Base-by-base conservation (phyloP, 78 protist genomes). In the Cavenderia fasciculata region DNA sequence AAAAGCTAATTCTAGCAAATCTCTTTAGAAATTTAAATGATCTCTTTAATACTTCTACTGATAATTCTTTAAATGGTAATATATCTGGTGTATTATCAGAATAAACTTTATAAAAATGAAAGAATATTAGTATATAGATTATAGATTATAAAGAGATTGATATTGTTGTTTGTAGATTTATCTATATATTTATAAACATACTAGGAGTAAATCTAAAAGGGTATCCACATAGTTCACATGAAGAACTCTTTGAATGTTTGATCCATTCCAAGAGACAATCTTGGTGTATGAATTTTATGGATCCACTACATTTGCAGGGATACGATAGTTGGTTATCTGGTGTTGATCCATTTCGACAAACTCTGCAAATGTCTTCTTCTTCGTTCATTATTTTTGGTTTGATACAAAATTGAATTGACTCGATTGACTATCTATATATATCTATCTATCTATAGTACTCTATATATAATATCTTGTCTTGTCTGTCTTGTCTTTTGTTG, bases 231-330 rank as follows among this genome's bases (percentile, higher is more conserved):
- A 82, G 18, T 8, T 82, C 89, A 44, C 89, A 82, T 10, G 89
- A 47, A 38, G 89, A 82, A 25, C 78, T 68, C 52, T 82, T 82
- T 38, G 89, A 82, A 29, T 65, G 54, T 54, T 65, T 61, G 2
- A 82, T 82, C 89, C 89, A 82, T 12, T 65, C 77, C 23, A 66
- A 10, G 14, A 82, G 51, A 68, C 89, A 82, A n/a, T 68, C 31
- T 34, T 82, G 63, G 34, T 82, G 89, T 68, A 82, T 82, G 19
- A 66, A 82, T 38, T 82, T 82, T 5, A 82, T 82, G 0, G 89
- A 82, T 16, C 89, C 89, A 41, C 66, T 82, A n/a, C 89, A 82
- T 68, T 43, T 82, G 27, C 89, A 82, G 4, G 89, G 89, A 82
- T 82, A 82, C 6, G 89, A 82, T 21, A 82, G 49, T 27, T 43